phyloP scores from a whole-genome alignment of 2,329 filamentous ascomycete genomes.

The Botrytis fragariae region DNA sequence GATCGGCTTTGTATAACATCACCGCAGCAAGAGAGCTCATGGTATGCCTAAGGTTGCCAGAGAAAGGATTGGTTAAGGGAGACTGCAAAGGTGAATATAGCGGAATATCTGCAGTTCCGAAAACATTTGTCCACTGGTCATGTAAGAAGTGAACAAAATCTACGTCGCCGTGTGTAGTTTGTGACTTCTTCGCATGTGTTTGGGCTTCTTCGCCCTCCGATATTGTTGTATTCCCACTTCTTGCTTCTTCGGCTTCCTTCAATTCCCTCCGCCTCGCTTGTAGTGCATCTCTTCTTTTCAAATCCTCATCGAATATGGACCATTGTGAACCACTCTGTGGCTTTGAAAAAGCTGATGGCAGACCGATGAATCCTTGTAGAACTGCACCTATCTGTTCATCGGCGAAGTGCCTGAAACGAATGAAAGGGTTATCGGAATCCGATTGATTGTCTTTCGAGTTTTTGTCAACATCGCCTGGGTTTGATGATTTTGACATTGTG shows the following conservation, averaged over 20 bases:
- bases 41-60: constrained; percentile 27
- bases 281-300: constrained; percentile 32
- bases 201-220: constrained; percentile 18
- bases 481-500: constrained; percentile 27
- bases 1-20: constrained; percentile 1
- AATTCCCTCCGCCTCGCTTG: constrained; percentile 29
- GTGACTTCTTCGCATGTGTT: constrained; percentile 24
- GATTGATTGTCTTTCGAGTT: neutral
- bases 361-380: constrained; percentile 37
- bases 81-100: constrained; percentile 30
- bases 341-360: constrained; percentile 36
- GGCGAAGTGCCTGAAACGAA: constrained; percentile 36
- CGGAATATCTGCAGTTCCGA: constrained; percentile 28
- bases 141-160: neutral
- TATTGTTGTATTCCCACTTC: constrained; percentile 4
- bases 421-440: constrained; percentile 34
- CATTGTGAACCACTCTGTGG: constrained; percentile 28
- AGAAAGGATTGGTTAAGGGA: constrained; percentile 67
- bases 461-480: constrained; percentile 23
- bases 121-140: neutral
- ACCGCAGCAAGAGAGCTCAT: neutral
- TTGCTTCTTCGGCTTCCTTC: constrained; percentile 26
- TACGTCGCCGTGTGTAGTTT: neutral
- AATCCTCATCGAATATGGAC: constrained; percentile 34
- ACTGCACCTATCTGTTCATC: constrained; percentile 36